A percentile compares a stretch with the other conserved stretches of the same genome.
Conservation (phyloP, 2,329 filamentous ascomycete genomes). For the Drechslerella stenobrocha region DNA sequence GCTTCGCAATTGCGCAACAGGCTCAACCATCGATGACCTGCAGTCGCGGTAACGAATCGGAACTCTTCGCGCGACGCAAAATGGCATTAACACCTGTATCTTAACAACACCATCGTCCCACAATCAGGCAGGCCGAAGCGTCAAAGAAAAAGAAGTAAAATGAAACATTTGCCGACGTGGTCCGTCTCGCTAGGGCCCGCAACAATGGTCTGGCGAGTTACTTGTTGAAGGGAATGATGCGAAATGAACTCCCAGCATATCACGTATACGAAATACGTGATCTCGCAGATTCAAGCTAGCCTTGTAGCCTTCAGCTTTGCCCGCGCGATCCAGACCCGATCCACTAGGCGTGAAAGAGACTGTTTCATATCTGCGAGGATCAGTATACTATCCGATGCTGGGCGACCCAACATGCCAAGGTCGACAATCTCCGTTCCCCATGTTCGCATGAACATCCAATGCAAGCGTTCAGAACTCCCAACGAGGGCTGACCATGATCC, state of each 20-base stretch:
- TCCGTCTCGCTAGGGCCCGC: slow-evolving; percentile 48
- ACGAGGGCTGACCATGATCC: not conserved
- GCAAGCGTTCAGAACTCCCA: not conserved
- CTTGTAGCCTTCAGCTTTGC: not conserved
- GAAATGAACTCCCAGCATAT: slow-evolving; percentile 6
- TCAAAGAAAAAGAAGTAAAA: slow-evolving; percentile 15
- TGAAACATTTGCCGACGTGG: slow-evolving; percentile 48
- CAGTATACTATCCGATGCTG: not conserved
- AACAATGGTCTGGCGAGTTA: slow-evolving; percentile 13
- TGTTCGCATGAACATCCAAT: not conserved
- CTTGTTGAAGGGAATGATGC: slow-evolving; percentile 4
- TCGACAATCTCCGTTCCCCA: not conserved
- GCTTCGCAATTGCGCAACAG: slow-evolving; percentile 7
- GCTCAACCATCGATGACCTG: not conserved
- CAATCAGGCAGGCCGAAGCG: slow-evolving; percentile 38
- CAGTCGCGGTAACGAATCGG: slow-evolving; percentile 24
- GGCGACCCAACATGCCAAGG: not conserved
- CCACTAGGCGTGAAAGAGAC: not conserved
- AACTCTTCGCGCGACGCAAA: slow-evolving; percentile 26
- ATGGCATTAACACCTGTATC: not conserved
- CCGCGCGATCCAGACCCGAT: not conserved
- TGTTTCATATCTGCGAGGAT: slow-evolving; percentile 1
- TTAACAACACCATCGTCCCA: not conserved
- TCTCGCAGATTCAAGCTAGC: too few relatives aligned
- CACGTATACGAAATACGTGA: too few relatives aligned